Base-by-base conservation (phyloP, 1,139 yeast genomes). In the Sugiyamaella pinicola region DNA sequence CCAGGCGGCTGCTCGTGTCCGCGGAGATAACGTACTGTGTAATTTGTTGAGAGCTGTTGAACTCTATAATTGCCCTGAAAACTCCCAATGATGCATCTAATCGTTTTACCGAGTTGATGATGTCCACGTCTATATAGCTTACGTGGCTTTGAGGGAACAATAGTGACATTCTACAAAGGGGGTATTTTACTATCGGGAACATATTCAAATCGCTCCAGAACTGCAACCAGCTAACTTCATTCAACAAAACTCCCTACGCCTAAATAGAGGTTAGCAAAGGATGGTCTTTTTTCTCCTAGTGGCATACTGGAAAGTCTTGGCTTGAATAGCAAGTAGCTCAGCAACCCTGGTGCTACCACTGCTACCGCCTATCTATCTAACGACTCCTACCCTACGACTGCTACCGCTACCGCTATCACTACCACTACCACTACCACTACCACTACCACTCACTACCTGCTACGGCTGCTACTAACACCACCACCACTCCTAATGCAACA, bases 11-110 rank as follows among this genome's bases (percentile, higher is more conserved):
- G n/a, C n/a, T n/a, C n/a, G n/a, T n/a, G n/a, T n/a, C 13, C 37
- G 18, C 13, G 13, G 13, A 33, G n/a, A n/a, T n/a, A n/a, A n/a
- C n/a, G n/a, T n/a, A n/a, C n/a, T n/a, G n/a, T n/a, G n/a, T 12
- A 15, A 24, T 43, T 43, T 43, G 47, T 43, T 43, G 47, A 29
- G 47, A 13, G 17, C 38, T 43, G 47, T 43, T 43, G 47, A 43
- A 43, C 47, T 33, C 35, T 28, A 4, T 13, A 26, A 10, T 21
- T 15, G 12, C 12, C n/a, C n/a, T n/a, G n/a, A n/a, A 18, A 9
- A 13, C 29, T n/a, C 29, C 29, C 12, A 21, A 7, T 35, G 4
- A 13, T n/a, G 4, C 8, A 6, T 4, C 7, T 3, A 13, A 35
- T 35, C 22, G 17, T 21, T 35, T 35, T 13, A 35, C 18, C 39